A percentile compares a stretch with the other conserved stretches of the same genome.
Evolutionary conservation across 441 rosid species (phyloP).

Genomic region (Aquilaria agallochum): DNA sequence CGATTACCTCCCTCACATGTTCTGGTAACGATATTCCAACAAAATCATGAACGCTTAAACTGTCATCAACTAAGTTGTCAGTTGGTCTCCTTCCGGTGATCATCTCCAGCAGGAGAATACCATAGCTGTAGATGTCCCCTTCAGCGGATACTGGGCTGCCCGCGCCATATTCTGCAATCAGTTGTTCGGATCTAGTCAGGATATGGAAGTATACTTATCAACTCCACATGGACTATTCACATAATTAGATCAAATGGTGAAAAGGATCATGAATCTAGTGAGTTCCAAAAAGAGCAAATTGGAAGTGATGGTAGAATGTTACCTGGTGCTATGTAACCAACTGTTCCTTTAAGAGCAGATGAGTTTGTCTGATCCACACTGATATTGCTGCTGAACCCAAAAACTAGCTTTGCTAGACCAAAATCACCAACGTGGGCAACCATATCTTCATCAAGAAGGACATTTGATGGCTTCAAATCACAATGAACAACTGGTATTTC

Average conservation of each 20-base stretch:
- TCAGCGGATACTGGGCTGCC: not conserved
- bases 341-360: too few relatives aligned
- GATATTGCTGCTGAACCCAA: too few relatives aligned
- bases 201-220: too few relatives aligned
- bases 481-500: constrained; percentile 9
- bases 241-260: too few relatives aligned
- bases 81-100: not conserved
- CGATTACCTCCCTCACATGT: constrained; percentile 3
- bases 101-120: constrained; percentile 1
- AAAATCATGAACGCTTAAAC: constrained; percentile 1
- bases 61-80: not conserved
- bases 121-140: not conserved
- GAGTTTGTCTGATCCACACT: too few relatives aligned
- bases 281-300: too few relatives aligned
- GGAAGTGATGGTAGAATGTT: too few relatives aligned
- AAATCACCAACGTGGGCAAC: constrained; percentile 9
- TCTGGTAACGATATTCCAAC: not conserved
- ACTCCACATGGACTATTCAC: too few relatives aligned
- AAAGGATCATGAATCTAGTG: too few relatives aligned
- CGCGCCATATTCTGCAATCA: not conserved
- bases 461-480: constrained; percentile 11
- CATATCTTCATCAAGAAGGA: constrained; percentile 11
- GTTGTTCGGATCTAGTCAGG: too few relatives aligned
- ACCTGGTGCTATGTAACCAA: too few relatives aligned
- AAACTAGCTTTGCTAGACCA: constrained; percentile 6